Evolutionary conservation across 2,329 filamentous ascomycete species (phyloP), one percentile per base, ranked within the genome.

Genomic region (Aureobasidium melanogenum): DNA sequence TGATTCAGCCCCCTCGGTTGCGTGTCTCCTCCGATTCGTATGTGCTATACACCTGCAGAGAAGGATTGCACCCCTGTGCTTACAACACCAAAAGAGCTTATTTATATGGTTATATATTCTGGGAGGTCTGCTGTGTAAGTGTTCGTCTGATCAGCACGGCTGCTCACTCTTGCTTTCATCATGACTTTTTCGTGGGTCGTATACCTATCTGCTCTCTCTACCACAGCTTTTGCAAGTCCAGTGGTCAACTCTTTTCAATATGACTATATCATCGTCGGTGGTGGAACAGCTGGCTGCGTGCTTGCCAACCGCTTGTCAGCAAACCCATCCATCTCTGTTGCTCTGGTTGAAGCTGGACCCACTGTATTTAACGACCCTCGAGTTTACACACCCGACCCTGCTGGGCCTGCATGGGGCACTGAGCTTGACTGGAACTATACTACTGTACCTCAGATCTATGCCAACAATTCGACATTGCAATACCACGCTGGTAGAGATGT

Each of bases 401-500:
- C 67, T 54, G 60, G 62, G 5, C 60, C 64, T 8, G 22, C 59
- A 15, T 61, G 50, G 34, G 43, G 34, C 22, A 48, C 59, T 30
- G 50, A 51, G 3, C 64, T 63, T 43, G 68, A 69, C 63, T 69
- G 52, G 66, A 65, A 64, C 22, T 60, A 54, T 58, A 65, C 26
- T 47, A 66, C 58, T 36, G 51, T 60, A 19, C 58, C 51, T 22
- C 64, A 61, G 61, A 54, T 24, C 5, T 41, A 48, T 14, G 59
- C 65, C 43, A 62, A 65, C n/a, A 22, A 56, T 7, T 28, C 41
- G 22, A 30, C 62, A 64, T 28, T 57, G 50, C 15, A 63, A 65
- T 32, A 70, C 69, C n/a, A 63, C 39, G 30, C 65, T 71, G 32
- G 75, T 72, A 8, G 71, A 69, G 56, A 67, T 67, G 1, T 64